Percentiles rank a stretch among this genome's conserved stretches.
Conservation (phyloP, 208 protist genomes). For the Crithidia bombi region DNA sequence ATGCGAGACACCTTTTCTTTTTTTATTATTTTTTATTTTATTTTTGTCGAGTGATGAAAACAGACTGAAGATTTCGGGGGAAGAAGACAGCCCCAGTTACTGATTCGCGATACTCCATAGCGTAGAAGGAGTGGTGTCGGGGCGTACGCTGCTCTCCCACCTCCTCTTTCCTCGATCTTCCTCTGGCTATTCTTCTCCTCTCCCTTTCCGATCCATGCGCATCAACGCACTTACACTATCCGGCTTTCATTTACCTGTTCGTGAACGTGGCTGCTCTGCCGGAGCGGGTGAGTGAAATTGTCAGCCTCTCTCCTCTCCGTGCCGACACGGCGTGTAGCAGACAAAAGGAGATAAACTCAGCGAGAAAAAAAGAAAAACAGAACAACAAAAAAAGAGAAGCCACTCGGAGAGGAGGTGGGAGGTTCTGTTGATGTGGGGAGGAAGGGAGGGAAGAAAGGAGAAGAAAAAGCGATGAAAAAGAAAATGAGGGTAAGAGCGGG, state of each 20-base stretch:
- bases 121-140: conserved; percentile 74
- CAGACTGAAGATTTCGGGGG: conserved; percentile 42
- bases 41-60: conserved; percentile 11
- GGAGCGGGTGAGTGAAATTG: too few relatives aligned
- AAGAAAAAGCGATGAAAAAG: background rate
- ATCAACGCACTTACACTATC: too few relatives aligned
- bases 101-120: conserved; percentile 30
- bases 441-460: background rate
- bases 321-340: too few relatives aligned
- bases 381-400: background rate
- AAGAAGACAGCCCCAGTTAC: conserved; percentile 76
- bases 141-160: background rate
- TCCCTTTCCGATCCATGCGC: background rate
- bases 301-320: too few relatives aligned
- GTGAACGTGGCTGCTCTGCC: too few relatives aligned
- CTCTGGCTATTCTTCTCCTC: background rate
- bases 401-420: too few relatives aligned
- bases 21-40: too few relatives aligned
- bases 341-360: background rate
- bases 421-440: too few relatives aligned
- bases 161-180: background rate
- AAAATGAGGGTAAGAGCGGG: background rate
- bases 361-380: background rate
- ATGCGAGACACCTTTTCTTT: too few relatives aligned
- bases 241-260: too few relatives aligned